Conservation (phyloP, 805 yeast genomes). For the Zygosaccharomyces bisporus region DNA sequence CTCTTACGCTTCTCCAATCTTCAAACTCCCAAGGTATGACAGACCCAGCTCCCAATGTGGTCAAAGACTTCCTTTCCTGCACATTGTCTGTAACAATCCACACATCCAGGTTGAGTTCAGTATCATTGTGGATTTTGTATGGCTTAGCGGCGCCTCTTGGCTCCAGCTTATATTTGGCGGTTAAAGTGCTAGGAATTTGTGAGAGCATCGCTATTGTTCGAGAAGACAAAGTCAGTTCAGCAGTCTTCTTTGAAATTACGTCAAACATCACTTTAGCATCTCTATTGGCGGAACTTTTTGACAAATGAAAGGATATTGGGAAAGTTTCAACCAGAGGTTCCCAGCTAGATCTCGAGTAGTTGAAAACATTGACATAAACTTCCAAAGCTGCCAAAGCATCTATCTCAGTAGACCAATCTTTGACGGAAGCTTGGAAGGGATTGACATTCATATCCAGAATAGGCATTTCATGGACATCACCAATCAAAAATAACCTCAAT, state of each 20-base stretch:
- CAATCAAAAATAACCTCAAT: conserved; percentile 73
- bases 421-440: conserved; percentile 63
- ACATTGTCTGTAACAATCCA: conserved; percentile 61
- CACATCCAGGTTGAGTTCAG: conserved; percentile 75
- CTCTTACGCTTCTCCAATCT: conserved; percentile 87
- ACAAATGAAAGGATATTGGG: conserved; percentile 69
- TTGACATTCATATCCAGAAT: conserved; percentile 70
- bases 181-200: conserved; percentile 57
- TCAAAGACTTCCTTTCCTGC: conserved; percentile 27
- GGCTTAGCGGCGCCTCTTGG: conserved; percentile 81
- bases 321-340: conserved; percentile 91
- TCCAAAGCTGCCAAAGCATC: conserved; percentile 64
- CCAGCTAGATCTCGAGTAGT: conserved; percentile 89
- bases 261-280: conserved; percentile 55
- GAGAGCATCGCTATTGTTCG: conserved; percentile 74
- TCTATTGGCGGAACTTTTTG: conserved; percentile 43
- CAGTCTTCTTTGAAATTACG: conserved; percentile 66
- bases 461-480: conserved; percentile 89
- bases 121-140: conserved; percentile 72
- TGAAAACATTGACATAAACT: conserved; percentile 70
- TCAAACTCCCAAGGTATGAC: conserved; percentile 84
- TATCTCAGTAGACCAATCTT: conserved; percentile 84
- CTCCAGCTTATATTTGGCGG: conserved; percentile 50
- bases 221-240: conserved; percentile 79
- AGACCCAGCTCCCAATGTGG: conserved; percentile 46